phyloP scores from a whole-genome alignment of 108 stramenopile genomes.

The Bacterosira constricta region DNA sequence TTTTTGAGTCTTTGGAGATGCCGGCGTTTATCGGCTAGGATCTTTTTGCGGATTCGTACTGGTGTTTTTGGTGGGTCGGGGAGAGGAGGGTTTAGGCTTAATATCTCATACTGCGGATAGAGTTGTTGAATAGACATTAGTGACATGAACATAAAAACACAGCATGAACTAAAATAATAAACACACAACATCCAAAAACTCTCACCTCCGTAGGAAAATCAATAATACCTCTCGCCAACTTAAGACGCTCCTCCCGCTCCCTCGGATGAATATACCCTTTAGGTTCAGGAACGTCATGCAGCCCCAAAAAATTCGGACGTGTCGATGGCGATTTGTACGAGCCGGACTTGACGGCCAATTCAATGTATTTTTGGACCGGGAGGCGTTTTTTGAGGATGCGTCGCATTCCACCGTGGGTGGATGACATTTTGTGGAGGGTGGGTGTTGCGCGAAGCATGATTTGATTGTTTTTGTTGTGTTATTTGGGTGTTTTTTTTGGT shows the following conservation, averaged over 20 bases:
- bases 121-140: neutral
- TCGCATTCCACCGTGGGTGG: constrained; percentile 50
- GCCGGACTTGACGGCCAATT: constrained; percentile 56
- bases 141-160: neutral
- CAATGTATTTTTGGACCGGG: constrained; percentile 50
- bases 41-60: constrained; percentile 32
- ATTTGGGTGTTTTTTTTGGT: neutral
- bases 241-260: constrained; percentile 36
- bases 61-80: constrained; percentile 66
- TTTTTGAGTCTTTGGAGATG: constrained; percentile 11
- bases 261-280: constrained; percentile 1
- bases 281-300: constrained; percentile 30
- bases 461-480: neutral
- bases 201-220: constrained; percentile 72
- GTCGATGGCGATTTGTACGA: constrained; percentile 50
- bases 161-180: neutral
- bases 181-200: neutral
- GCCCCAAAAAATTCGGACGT: constrained; percentile 44
- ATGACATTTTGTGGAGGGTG: constrained; percentile 45
- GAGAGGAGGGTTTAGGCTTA: constrained; percentile 76
- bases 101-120: constrained; percentile 52
- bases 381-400: constrained; percentile 52
- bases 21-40: constrained; percentile 26
- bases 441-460: constrained; percentile 32
- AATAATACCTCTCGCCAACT: constrained; percentile 50